phyloP scores from a whole-genome alignment of 2,329 filamentous ascomycete species.

The Penicillium expansum region DNA sequence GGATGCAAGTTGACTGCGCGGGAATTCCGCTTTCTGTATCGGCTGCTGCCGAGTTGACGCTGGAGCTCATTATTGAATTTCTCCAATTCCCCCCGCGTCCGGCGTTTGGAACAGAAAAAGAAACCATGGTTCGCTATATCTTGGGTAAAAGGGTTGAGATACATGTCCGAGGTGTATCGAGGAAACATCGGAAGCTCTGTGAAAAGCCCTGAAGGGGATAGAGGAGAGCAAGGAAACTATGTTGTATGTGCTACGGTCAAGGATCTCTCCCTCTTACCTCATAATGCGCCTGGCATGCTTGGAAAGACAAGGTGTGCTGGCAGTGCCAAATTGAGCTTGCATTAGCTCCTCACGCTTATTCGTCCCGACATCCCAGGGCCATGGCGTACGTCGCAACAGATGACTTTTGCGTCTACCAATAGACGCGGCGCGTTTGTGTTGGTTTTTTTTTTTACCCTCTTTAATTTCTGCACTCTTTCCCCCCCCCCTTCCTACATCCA shows the following conservation, averaged over 20 bases:
- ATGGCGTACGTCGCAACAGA: conserved; percentile 23
- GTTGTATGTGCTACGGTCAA: background rate
- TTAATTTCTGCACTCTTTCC: background rate
- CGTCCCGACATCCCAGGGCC: conserved; percentile 14
- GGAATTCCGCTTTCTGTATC: conserved; percentile 1
- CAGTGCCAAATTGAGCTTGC: conserved; percentile 23
- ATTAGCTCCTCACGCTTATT: conserved; percentile 22
- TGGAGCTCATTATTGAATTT: background rate
- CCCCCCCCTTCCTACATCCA: background rate
- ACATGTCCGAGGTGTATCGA: background rate
- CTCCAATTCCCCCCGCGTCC: background rate
- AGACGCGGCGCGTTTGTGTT: conserved; percentile 27
- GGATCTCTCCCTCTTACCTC: conserved; percentile 6
- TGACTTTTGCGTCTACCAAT: conserved; percentile 26
- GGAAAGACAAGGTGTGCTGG: conserved; percentile 22
- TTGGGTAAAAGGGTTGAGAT: background rate
- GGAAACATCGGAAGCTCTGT: background rate
- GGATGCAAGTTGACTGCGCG: conserved; percentile 7
- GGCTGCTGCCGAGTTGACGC: conserved; percentile 7
- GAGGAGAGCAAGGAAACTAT: background rate
- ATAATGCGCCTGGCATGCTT: background rate
- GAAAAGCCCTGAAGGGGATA: background rate
- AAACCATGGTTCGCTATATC: conserved; percentile 17
- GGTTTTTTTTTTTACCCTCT: conserved; percentile 17
- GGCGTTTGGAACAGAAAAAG: background rate